Conservation (phyloP, 352 stramenopile species). For the Pythium brachiatum region DNA sequence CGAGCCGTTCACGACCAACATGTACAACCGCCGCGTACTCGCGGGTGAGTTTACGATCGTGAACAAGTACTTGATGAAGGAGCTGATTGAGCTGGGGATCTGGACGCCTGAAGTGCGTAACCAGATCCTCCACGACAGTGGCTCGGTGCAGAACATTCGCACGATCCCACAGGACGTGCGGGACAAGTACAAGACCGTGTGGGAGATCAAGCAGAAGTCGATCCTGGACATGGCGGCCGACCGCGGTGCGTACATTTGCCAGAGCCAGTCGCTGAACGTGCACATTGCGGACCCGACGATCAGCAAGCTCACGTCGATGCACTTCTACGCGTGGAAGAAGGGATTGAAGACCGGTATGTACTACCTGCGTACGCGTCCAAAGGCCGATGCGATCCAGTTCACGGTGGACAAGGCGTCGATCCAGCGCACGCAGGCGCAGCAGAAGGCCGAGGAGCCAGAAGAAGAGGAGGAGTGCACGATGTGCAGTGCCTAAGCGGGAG, state of each 20-base stretch:
- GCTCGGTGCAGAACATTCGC: conserved; percentile 94
- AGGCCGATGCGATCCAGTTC: conserved; percentile 99
- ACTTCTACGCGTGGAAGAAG: conserved; percentile 99
- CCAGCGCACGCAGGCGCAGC: conserved; percentile 33
- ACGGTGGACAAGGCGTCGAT: conserved; percentile 97
- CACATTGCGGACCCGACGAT: conserved; percentile 98
- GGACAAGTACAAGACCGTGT: conserved; percentile 99
- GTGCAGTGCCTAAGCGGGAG: conserved; percentile 60
- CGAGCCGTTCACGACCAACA: conserved; percentile 99
- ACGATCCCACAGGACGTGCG: conserved; percentile 79
- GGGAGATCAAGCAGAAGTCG: conserved; percentile 98
- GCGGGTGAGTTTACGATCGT: conserved; percentile 99
- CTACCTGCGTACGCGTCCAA: conserved; percentile 98
- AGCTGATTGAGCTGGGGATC: conserved; percentile 94
- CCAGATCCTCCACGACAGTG: conserved; percentile 97
- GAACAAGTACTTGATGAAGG: conserved; percentile 99
- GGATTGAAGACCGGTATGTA: conserved; percentile 99
- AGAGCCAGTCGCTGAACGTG: conserved; percentile 97
- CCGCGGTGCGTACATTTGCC: conserved; percentile 98
- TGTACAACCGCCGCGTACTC: conserved; percentile 99
- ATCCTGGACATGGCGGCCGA: conserved; percentile 98
- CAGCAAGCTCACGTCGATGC: conserved; percentile 99
- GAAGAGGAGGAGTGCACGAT: conserved; percentile 81
- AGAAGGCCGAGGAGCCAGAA: conserved; percentile 24
- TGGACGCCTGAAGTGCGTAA: conserved; percentile 98